These are phyloP conservation scores for Solanum sparsipilum DNA, from an alignment of 257 asterid genomes.

Conservation along the genomic window DNA sequence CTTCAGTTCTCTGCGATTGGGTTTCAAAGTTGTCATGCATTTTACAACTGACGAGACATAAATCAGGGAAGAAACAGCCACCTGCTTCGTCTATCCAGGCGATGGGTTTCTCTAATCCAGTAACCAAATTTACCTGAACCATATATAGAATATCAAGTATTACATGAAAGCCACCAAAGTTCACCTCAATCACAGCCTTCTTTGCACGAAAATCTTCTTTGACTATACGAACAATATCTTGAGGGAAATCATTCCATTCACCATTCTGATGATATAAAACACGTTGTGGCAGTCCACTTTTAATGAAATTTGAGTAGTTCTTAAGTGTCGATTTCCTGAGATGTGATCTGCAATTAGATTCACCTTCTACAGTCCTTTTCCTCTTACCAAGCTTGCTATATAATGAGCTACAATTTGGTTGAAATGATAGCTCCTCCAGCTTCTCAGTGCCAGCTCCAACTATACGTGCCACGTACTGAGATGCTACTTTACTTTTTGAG, in stretches of 20 bases:
- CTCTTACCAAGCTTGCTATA: conserved; percentile 33
- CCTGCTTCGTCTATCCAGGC: conserved; percentile 90
- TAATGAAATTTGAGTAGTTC: conserved; percentile 49
- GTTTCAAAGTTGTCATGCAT: not conserved
- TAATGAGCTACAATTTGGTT: conserved; percentile 19
- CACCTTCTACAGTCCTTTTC: conserved; percentile 20
- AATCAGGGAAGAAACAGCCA: conserved; percentile 66
- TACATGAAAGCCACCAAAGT: conserved; percentile 27
- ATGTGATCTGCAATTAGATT: conserved; percentile 6
- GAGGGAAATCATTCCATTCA: conserved; percentile 76
- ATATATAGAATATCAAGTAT: conserved; percentile 64
- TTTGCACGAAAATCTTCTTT: conserved; percentile 40
- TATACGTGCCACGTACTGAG: conserved; percentile 15
- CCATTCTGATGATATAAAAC: conserved; percentile 52
- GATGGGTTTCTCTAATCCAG: conserved; percentile 51
- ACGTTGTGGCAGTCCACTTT: conserved; percentile 48
- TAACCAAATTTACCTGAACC: conserved; percentile 50
- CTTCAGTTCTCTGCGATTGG: conserved; percentile 11
- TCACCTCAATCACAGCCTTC: conserved; percentile 55
- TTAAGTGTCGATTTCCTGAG: conserved; percentile 29
- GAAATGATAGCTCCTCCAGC: conserved; percentile 25
- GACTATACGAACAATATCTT: conserved; percentile 36
- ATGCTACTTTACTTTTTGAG: conserved; percentile 49
- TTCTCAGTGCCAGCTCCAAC: conserved; percentile 22
- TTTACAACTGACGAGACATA: conserved; percentile 22